Percentiles rank a stretch among this genome's conserved stretches.
Conservation (phyloP, 768 basidiomycete genomes). For the Boletus eberwhitei region DNA sequence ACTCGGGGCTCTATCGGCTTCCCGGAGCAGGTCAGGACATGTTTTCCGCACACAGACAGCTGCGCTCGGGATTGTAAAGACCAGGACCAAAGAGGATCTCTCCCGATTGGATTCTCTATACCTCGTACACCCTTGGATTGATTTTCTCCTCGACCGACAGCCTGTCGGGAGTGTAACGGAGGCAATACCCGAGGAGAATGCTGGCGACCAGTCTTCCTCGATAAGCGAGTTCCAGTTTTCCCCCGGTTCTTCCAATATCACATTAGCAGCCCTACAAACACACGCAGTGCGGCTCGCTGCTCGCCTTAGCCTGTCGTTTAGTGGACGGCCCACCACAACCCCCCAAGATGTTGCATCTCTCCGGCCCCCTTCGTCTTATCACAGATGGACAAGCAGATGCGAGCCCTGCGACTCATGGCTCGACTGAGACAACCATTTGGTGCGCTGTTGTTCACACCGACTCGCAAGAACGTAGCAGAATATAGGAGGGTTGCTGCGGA, state of each 20-base stretch:
- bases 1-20: background rate
- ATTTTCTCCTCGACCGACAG: conserved; percentile 6
- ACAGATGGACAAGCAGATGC: background rate
- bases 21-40: too few species aligned
- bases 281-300: background rate
- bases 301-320: background rate
- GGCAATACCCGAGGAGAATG: background rate
- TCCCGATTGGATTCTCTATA: background rate
- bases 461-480: background rate
- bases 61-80: conserved; percentile 8
- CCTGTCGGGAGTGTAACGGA: background rate
- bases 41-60: background rate
- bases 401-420: background rate
- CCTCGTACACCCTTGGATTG: conserved; percentile 18
- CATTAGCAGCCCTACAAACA: too few species aligned
- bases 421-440: conserved; percentile 10
- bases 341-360: background rate
- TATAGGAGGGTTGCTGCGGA: conserved; percentile 11
- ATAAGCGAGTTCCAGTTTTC: background rate
- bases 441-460: conserved; percentile 6
- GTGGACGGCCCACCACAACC: background rate
- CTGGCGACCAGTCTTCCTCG: background rate
- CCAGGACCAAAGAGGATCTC: conserved; percentile 7
- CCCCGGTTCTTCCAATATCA: background rate
- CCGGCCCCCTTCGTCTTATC: background rate